Conservation (phyloP, 2,329 filamentous ascomycete genomes). For the Colletotrichum sp. region DNA sequence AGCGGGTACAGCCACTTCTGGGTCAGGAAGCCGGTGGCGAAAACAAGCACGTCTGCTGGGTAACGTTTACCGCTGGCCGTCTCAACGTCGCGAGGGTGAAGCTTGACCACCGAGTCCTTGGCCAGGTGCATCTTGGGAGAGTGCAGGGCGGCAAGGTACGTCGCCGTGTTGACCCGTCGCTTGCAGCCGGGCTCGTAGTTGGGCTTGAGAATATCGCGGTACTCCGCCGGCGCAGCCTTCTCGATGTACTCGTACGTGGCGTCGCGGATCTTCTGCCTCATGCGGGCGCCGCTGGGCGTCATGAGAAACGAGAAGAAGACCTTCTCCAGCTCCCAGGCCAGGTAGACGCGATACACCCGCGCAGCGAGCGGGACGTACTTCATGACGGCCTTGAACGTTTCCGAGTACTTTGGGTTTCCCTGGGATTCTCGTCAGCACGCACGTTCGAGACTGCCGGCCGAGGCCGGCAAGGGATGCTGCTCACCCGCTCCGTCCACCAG, state of each 20-base stretch:
- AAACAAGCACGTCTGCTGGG: neutral
- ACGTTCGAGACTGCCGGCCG: too few species aligned
- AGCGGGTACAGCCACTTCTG: neutral
- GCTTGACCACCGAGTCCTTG: neutral
- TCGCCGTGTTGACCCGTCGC: neutral
- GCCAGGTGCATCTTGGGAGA: neutral
- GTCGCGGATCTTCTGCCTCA: neutral
- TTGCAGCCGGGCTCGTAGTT: constrained; percentile 32
- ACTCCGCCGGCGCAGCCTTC: neutral
- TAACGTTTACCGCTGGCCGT: neutral
- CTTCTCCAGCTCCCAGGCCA: neutral
- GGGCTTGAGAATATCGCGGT: constrained; percentile 44
- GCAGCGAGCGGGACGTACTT: neutral
- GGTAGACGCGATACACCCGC: neutral
- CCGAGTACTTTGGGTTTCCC: neutral
- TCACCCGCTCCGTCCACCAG: neutral
- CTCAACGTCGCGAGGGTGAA: neutral
- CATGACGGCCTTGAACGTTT: neutral
- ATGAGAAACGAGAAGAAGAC: neutral
- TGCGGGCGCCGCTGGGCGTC: neutral
- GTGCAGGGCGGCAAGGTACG: neutral
- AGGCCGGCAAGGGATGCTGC: neutral
- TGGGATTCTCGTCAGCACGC: neutral
- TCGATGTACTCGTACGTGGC: neutral
- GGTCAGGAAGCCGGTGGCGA: neutral